Conservation (phyloP, 805 yeast species). For the Blastobotrys mokoenaii region DNA sequence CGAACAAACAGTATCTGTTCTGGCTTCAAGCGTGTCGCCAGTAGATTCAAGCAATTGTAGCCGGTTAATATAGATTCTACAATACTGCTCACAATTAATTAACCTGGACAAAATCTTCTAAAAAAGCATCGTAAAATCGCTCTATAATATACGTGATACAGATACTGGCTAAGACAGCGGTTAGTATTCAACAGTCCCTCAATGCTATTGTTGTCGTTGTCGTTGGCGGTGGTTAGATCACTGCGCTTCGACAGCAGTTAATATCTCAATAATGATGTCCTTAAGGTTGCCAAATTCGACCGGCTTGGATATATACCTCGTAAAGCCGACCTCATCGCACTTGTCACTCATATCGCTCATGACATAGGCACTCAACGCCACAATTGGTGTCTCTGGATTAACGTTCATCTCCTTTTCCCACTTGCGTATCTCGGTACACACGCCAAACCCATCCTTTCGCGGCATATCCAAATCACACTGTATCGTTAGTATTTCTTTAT, state of each 20-base stretch:
- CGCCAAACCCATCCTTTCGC: constrained; percentile 28
- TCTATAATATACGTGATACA: too few species aligned
- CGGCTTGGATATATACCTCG: constrained; percentile 27
- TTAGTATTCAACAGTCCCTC: too few species aligned
- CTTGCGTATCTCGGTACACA: constrained; percentile 25
- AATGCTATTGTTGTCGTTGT: too few species aligned
- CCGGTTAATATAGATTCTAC: too few species aligned
- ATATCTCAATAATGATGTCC: constrained; percentile 14
- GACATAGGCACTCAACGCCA: constrained; percentile 30
- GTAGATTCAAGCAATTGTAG: too few species aligned
- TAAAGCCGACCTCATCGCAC: constrained; percentile 25
- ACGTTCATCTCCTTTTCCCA: constrained; percentile 21
- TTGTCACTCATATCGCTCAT: constrained; percentile 27
- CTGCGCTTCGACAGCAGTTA: constrained; percentile 1
- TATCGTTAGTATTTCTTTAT: neutral
- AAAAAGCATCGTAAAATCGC: too few species aligned
- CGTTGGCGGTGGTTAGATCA: neutral
- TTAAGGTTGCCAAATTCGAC: constrained; percentile 24
- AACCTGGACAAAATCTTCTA: too few species aligned
- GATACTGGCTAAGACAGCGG: too few species aligned
- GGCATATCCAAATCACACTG: constrained; percentile 30
- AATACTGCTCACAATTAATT: too few species aligned
- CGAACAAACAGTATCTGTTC: too few species aligned
- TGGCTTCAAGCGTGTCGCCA: too few species aligned
- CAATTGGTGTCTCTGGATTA: constrained; percentile 20